phyloP scores from a whole-genome alignment of 192 early-diverging fungal species.

The Mortierella claussenii region DNA sequence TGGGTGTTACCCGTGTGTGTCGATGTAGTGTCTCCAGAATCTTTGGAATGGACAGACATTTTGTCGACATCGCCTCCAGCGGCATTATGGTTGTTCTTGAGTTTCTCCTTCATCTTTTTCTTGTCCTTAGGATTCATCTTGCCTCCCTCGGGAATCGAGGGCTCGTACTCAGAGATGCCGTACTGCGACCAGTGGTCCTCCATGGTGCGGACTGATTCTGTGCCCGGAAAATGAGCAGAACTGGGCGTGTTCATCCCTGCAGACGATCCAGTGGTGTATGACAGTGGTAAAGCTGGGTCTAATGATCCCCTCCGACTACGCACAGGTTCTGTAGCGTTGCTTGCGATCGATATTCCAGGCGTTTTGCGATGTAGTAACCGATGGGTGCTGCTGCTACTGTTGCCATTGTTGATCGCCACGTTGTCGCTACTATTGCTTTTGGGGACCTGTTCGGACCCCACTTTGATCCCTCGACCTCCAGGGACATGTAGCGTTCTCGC shows the following conservation, averaged over 20 bases:
- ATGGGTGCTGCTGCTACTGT: constrained; percentile 7
- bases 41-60: constrained; percentile 30
- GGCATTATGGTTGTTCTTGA: constrained; percentile 11
- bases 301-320: constrained; percentile 22
- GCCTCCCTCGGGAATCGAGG: constrained; percentile 1
- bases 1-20: constrained; percentile 11
- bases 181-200: constrained; percentile 38
- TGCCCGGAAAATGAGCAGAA: constrained; percentile 3
- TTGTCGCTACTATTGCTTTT: neutral
- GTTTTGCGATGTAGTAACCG: constrained; percentile 1
- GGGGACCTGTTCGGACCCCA: neutral
- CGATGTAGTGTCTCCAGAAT: constrained; percentile 46
- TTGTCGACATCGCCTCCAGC: neutral
- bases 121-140: constrained; percentile 20
- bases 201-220: constrained; percentile 7
- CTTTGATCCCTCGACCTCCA: constrained; percentile 15
- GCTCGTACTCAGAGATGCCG: constrained; percentile 46
- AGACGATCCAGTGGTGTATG: constrained; percentile 17
- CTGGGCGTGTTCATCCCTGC: neutral
- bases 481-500: constrained; percentile 13
- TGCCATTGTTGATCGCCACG: neutral
- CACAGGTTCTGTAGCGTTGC: neutral
- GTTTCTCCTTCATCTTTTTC: constrained; percentile 16
- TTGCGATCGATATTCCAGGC: too few species aligned
- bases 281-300: constrained; percentile 6